Evolutionary conservation across 306 rosid genomes (phyloP), one percentile per base, ranked within the genome.

Genomic region (Fragaria vesca): DNA sequence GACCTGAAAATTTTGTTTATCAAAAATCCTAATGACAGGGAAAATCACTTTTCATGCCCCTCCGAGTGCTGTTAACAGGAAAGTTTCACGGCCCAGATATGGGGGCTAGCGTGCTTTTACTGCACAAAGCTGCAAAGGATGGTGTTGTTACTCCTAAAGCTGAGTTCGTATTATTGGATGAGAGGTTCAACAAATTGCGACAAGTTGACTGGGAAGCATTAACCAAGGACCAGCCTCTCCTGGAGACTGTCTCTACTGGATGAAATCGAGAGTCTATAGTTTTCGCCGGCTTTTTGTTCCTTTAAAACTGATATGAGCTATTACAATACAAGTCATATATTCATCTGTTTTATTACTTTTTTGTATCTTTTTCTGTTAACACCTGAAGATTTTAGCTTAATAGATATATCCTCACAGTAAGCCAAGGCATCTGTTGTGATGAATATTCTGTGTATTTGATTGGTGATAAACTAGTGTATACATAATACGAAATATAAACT

Each of bases 31-130:
- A 10, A 50, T 83, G 73, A 28, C 78, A 94, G 98, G 97, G 97
- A 46, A 94, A 94, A 90, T 88, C 89, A 7, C 95, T 94, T 76
- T 94, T 94, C 89, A 94, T 94, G 97, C 98, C 98, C 2, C 90
- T 94, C n/a, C 89, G 95, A 66, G 81, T 94, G 79, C 71, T 94
- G 61, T 85, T 94, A 82, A 94, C 98, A 0, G 98, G 98, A 55
- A 94, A 94, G 91, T 85, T 94, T 38, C 98, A 94, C 28, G 98
- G 98, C 81, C 94, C 93, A 1, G 98, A 95, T 76, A 91, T 95
- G 83, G 97, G 90, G 17, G 51, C 90, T 17, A 87, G 87, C 69
- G 60, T 95, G 40, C 72, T 83, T 48, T 81, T 92, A 79, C 89
- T 95, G 18, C 85, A 95, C 83, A 86, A 78, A 85, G 98, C 96